Base-by-base conservation (phyloP, 306 rosid species). In the Canavalia gladiata region DNA sequence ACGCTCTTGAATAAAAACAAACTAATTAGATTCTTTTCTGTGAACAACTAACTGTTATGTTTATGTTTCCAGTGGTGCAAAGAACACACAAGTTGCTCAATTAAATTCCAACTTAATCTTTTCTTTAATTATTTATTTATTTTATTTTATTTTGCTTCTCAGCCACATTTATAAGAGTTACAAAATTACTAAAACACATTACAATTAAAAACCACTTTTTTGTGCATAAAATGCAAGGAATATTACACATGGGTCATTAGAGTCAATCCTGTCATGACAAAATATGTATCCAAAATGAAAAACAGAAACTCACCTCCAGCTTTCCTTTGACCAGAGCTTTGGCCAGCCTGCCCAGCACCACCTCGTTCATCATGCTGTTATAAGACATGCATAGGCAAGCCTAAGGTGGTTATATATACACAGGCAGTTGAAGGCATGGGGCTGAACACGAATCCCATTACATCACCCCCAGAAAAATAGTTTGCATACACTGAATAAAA, bases 351-450 rank as follows among this genome's bases (percentile, higher is more conserved):
- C 85, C 85, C 74, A 55, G 90, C 83, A 89, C 77, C 83, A 80
- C 87, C 87, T 81, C 86, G 94, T 65, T 86, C 89, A 54, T 84
- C 89, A 35, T 86, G 92, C 94, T 93, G 93, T 83, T 82, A 88
- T 60, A 88, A 88, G 83, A 90, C 89, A 91, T 60, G 86, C 83
- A 88, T 86, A 90, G 87, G 84, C 90, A 91, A 88, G 92, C 89
- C 90, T 81, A 90, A 88, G 82, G 87, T 79, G 78, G 84, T 90
- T 86, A 92, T 81, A 83, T 84, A 88, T 82, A 86, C 41, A 64
- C 72, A 86, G 81, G 83, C 81, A 86, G 88, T 88, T 51, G 83
- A 87, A 88, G 83, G 84, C 81, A 78, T 47, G 79, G 76, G 76
- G 87, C 83, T 58, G 87, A 90, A 86, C 86, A 87, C 72, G 81